Evolutionary conservation across 2,329 filamentous ascomycete species (phyloP).

Genomic region (Sporothrix euskadiensis): DNA sequence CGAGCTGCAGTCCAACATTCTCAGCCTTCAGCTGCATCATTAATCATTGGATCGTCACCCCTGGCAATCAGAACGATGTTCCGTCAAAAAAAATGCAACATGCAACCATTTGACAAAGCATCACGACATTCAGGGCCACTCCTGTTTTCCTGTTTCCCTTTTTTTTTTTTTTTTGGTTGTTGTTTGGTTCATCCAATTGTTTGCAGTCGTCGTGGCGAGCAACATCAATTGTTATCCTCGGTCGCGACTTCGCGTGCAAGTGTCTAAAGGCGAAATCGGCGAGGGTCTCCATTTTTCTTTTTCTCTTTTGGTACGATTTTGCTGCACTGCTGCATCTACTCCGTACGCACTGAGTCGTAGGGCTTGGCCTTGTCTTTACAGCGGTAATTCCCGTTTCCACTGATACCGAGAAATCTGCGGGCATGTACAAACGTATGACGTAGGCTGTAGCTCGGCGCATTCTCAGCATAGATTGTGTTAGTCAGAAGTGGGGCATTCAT

Average conservation of each 20-base stretch:
- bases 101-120: background rate
- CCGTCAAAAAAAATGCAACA: background rate
- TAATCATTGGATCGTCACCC: background rate
- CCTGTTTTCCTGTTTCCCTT: background rate
- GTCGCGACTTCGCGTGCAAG: conserved; percentile 28
- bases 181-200: background rate
- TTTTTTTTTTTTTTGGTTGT: background rate
- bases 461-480: background rate
- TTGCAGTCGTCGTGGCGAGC: conserved; percentile 5
- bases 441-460: background rate
- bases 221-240: background rate
- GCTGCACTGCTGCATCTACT: background rate
- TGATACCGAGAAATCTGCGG: background rate
- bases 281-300: conserved; percentile 14
- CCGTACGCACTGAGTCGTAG: background rate
- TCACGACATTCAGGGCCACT: background rate
- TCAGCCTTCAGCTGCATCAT: background rate
- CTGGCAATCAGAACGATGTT: background rate
- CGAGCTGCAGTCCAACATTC: background rate
- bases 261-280: conserved; percentile 20
- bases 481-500: background rate
- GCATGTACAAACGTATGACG: background rate
- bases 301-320: background rate
- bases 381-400: background rate
- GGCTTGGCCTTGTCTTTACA: background rate